Conservation (phyloP, 305 asterid genomes). For the Fraxinus latifolia region DNA sequence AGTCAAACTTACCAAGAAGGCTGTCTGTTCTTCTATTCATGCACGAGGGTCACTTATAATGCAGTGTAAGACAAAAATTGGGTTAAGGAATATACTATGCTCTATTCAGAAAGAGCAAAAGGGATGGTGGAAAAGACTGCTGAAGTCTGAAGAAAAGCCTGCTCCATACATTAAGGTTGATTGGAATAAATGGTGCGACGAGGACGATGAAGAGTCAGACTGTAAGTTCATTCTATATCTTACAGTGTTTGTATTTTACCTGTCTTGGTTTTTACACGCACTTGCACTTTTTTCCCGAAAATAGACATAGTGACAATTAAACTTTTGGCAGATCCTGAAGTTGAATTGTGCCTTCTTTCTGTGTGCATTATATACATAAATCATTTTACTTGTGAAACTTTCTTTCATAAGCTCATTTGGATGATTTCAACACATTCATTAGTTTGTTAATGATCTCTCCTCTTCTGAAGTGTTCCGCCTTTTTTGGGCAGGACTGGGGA, state of each 20-base stretch:
- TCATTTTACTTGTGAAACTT: not conserved
- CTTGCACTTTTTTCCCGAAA: not conserved
- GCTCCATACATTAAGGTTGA: constrained; percentile 84
- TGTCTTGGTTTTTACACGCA: not conserved
- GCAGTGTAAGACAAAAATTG: constrained; percentile 71
- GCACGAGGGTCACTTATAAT: constrained; percentile 17
- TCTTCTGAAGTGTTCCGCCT: not conserved
- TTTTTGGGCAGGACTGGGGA: not conserved
- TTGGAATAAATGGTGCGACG: constrained; percentile 92
- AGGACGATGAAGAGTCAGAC: constrained; percentile 74
- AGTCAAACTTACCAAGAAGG: not conserved
- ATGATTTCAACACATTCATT: not conserved
- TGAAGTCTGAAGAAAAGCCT: constrained; percentile 75
- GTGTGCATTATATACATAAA: not conserved
- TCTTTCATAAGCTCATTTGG: not conserved
- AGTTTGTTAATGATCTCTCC: not conserved
- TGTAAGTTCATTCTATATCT: constrained; percentile 46
- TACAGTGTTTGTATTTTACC: not conserved
- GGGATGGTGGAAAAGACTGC: constrained; percentile 81
- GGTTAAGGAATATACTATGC: constrained; percentile 73
- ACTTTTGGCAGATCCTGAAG: not conserved
- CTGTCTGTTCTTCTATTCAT: not conserved
- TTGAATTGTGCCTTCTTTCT: not conserved
- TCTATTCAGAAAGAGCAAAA: constrained; percentile 61
- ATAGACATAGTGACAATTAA: not conserved